phyloP scores from a whole-genome alignment of 331 rosid species.

The Quercus lobata region DNA sequence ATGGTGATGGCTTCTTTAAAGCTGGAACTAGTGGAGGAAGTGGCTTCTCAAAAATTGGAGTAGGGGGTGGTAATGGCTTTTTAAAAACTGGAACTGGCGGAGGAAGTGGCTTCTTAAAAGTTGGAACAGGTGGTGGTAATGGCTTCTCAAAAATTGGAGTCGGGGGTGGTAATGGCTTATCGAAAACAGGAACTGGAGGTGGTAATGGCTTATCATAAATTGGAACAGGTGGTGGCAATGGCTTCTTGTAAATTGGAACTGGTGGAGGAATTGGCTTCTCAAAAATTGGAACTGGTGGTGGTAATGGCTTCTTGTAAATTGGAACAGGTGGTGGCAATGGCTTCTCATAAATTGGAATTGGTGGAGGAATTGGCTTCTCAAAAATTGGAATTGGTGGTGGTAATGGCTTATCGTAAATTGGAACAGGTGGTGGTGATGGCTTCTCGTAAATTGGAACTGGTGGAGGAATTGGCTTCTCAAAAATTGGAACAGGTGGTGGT shows the following conservation, averaged over 20 bases:
- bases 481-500: conserved; percentile 6
- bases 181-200: neutral
- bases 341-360: neutral
- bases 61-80: neutral
- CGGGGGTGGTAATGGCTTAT: conserved; percentile 5
- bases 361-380: conserved; percentile 10
- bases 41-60: neutral
- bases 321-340: neutral
- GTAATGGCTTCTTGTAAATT: conserved; percentile 10
- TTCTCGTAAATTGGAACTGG: neutral
- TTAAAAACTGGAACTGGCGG: neutral
- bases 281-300: neutral
- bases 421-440: neutral
- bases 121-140: neutral
- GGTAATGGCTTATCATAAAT: conserved; percentile 8
- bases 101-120: conserved; percentile 5
- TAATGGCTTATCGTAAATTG: conserved; percentile 19
- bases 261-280: neutral
- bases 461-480: conserved; percentile 10
- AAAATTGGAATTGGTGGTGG: conserved; percentile 3
- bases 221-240: conserved; percentile 12
- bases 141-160: conserved; percentile 7
- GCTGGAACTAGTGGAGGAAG: neutral
- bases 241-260: conserved; percentile 3
- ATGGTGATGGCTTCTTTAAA: neutral